These are phyloP conservation scores for Nitzschia putrida DNA, from an alignment of 108 stramenopile genomes.

Conservation along the genomic window DNA sequence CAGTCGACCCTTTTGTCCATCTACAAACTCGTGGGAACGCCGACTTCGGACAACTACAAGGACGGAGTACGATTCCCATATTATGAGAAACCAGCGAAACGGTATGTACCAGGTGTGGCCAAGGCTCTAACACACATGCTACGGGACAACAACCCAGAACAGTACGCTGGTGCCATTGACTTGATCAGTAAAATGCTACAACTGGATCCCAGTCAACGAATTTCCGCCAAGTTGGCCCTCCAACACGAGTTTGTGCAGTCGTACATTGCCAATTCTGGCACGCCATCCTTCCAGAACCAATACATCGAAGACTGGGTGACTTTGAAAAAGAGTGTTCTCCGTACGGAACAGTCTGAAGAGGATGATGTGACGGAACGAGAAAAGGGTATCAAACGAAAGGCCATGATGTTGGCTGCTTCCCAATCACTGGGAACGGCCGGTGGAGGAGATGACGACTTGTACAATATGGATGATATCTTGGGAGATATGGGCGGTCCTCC, in stretches of 20 bases:
- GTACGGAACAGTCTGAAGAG: constrained; percentile 17
- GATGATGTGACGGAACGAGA: constrained; percentile 26
- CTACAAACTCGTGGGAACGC: constrained; percentile 81
- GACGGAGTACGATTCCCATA: constrained; percentile 67
- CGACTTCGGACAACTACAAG: constrained; percentile 57
- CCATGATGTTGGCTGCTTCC: constrained; percentile 51
- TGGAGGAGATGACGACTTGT: constrained; percentile 61
- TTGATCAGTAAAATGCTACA: constrained; percentile 73
- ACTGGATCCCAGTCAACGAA: constrained; percentile 75
- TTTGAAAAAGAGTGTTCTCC: constrained; percentile 49
- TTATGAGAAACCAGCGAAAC: constrained; percentile 71
- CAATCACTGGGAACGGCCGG: constrained; percentile 20
- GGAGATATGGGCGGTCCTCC: constrained; percentile 3
- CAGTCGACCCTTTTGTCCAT: constrained; percentile 56
- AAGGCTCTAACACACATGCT: constrained; percentile 75
- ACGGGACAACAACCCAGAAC: constrained; percentile 42
- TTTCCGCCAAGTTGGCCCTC: constrained; percentile 72
- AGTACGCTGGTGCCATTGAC: constrained; percentile 58
- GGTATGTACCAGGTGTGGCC: constrained; percentile 65
- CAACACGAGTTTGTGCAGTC: constrained; percentile 57
- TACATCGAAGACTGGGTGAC: constrained; percentile 78
- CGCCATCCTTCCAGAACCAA: constrained; percentile 47
- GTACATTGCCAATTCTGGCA: constrained; percentile 28
- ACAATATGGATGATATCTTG: constrained; percentile 64
- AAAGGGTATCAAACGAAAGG: constrained; percentile 65